Base-by-base conservation (phyloP, 2,329 filamentous ascomycete genomes). In the Clarireedia sp. region DNA sequence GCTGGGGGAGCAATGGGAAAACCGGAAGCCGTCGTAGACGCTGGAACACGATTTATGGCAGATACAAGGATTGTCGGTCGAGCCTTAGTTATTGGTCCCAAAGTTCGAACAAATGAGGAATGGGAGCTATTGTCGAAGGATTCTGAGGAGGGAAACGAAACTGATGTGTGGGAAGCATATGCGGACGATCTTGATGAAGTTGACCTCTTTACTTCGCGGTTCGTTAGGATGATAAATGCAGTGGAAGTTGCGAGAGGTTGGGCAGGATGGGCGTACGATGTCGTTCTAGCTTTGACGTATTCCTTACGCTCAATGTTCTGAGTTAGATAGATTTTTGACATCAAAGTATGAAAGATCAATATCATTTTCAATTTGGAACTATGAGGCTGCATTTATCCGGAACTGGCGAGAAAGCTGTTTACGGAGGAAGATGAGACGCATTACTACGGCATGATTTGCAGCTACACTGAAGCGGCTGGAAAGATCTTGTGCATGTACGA, bases 11-110 rank as follows among this genome's bases (percentile, higher is more conserved):
- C 73, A 2, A 71, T 77, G 59, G 81, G 78, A 1, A 72, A 73
- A 43, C 67, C 63, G 77, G 38, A 75, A 33, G 81, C 86, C 63
- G 84, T 87, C 1, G 74, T 87, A 2, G 80, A 86, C 58, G 83
- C 82, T 3, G 81, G 74, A 0, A 85, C 81, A 16, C 73, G 83
- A 44, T 72, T 87, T 36, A 74, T 83, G 46, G 80, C 82, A 0
- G 81, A 86, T 63, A 74, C 76, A 38, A 66, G 69, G 29, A 76
- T 86, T 47, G 70, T 75, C 8, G 83, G 84, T 2, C 72, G 83
- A 54, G 75, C 76, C 3, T 69, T 88, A 50, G 72, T 76, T 29
- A 72, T 87, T 45, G 81, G 80, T 0, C 82, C 83, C 6, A 79
- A 75, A 53, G 68, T 82, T 45, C 70, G 74, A 62, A 67, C 79